Evolutionary conservation across 352 stramenopile species (phyloP).

Genomic region (Globisporangium perplexum): DNA sequence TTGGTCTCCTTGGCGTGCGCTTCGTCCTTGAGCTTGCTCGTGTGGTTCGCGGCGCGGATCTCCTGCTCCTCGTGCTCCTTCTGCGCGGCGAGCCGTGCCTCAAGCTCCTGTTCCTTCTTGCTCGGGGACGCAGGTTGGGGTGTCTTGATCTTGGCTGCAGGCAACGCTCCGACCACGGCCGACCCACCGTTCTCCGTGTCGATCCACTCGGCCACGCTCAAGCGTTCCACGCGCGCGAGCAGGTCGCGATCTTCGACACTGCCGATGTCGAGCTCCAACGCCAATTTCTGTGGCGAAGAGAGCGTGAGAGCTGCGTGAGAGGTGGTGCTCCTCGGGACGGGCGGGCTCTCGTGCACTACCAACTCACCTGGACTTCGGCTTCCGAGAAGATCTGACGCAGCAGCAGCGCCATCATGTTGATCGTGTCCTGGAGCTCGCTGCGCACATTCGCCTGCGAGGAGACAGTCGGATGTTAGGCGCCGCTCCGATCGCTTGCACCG

Average conservation of each 20-base stretch:
- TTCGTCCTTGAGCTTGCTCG: conserved; percentile 40
- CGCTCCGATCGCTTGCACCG: not conserved
- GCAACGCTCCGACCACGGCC: conserved; percentile 12
- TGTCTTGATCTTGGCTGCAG: conserved; percentile 3
- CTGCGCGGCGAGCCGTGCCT: conserved; percentile 30
- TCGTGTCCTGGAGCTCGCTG: conserved; percentile 75
- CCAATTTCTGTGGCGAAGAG: conserved; percentile 30
- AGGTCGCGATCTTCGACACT: conserved; percentile 70
- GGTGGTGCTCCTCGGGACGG: not conserved
- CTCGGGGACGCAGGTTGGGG: not conserved
- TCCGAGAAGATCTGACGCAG: conserved; percentile 74
- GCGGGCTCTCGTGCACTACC: not conserved
- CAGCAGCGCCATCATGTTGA: conserved; percentile 86
- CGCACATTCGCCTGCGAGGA: conserved; percentile 50
- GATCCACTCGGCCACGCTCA: conserved; percentile 70
- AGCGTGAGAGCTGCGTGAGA: not conserved
- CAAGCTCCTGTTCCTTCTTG: conserved; percentile 26
- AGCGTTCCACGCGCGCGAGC: conserved; percentile 67
- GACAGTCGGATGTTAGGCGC: not conserved
- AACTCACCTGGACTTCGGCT: conserved; percentile 47
- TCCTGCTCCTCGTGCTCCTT: conserved; percentile 40
- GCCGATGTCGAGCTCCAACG: conserved; percentile 64
- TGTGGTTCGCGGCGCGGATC: conserved; percentile 44
- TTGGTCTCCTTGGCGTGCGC: conserved; percentile 45
- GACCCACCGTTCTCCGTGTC: conserved; percentile 29